Conservation (phyloP, 805 yeast species). For the Metschnikowia cerradonensis region DNA sequence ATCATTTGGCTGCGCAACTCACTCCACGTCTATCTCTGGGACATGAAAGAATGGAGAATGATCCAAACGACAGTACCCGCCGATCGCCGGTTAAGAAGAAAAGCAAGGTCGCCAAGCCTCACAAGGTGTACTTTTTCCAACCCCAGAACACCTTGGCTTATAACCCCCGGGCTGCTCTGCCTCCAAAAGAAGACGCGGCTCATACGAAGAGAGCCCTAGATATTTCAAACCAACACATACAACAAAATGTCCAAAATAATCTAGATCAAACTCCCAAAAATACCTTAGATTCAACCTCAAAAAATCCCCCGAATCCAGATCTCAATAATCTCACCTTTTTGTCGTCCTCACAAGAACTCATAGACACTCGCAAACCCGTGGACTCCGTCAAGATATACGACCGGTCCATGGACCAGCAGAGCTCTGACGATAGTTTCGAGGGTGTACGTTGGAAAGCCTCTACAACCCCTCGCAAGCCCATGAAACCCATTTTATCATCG, state of each 20-base stretch:
- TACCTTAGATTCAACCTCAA: neutral
- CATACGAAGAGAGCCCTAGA: no score
- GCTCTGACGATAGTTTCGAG: constrained; percentile 43
- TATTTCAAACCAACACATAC: no score
- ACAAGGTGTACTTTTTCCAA: constrained; percentile 32
- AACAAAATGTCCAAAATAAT: no score
- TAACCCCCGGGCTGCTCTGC: constrained; percentile 8
- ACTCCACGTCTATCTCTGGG: neutral
- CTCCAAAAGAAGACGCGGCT: neutral
- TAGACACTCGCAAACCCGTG: neutral
- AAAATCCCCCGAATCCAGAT: neutral
- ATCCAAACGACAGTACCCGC: neutral
- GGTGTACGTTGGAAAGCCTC: constrained; percentile 30
- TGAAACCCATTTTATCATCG: constrained; percentile 34
- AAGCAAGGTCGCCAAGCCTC: constrained; percentile 13
- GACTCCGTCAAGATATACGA: constrained; percentile 5
- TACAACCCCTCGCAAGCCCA: constrained; percentile 11
- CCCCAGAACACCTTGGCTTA: constrained; percentile 30
- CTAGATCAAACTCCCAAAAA: neutral
- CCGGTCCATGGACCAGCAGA: constrained; percentile 24
- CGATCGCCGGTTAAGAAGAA: constrained; percentile 14
- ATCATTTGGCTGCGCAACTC: neutral
- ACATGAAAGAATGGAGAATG: constrained; percentile 3
- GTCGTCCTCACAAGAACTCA: neutral
- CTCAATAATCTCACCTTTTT: neutral